Conservation (phyloP, 495 filamentous ascomycete genomes). For the Chaetomium cochliodes region DNA sequence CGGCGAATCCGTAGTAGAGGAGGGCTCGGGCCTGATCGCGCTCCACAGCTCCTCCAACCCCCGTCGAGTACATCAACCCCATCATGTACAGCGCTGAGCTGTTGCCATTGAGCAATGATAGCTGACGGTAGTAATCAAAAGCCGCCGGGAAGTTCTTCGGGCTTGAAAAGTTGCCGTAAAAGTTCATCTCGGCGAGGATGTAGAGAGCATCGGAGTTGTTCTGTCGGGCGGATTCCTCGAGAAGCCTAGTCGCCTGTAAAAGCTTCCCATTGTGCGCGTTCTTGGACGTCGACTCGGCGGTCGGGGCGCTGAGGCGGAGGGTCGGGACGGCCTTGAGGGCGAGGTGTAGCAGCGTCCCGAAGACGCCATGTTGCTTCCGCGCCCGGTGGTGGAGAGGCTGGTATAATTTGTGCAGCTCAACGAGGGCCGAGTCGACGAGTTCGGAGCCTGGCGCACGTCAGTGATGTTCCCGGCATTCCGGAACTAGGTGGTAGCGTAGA, state of each 20-base stretch:
- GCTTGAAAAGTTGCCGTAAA: constrained; percentile 91
- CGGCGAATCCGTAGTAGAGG: constrained; percentile 92
- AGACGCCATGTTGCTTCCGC: constrained; percentile 41
- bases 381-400: constrained; percentile 36
- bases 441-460: constrained; percentile 41
- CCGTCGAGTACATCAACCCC: constrained; percentile 94
- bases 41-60: constrained; percentile 77
- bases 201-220: constrained; percentile 87
- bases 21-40: constrained; percentile 89
- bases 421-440: constrained; percentile 45
- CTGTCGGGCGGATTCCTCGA: constrained; percentile 70
- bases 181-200: constrained; percentile 90
- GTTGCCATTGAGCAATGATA: constrained; percentile 79
- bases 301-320: constrained; percentile 43
- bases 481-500: too few species aligned
- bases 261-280: constrained; percentile 41
- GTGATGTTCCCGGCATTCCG: not conserved
- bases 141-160: constrained; percentile 80
- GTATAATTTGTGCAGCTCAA: constrained; percentile 45
- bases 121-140: constrained; percentile 74
- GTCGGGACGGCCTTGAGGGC: constrained; percentile 45
- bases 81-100: constrained; percentile 91
- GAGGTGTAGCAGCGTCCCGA: constrained; percentile 40
- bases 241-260: constrained; percentile 64
- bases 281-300: constrained; percentile 32